Conservation (phyloP, 139 green algal species). For the Marvania coccoides region DNA sequence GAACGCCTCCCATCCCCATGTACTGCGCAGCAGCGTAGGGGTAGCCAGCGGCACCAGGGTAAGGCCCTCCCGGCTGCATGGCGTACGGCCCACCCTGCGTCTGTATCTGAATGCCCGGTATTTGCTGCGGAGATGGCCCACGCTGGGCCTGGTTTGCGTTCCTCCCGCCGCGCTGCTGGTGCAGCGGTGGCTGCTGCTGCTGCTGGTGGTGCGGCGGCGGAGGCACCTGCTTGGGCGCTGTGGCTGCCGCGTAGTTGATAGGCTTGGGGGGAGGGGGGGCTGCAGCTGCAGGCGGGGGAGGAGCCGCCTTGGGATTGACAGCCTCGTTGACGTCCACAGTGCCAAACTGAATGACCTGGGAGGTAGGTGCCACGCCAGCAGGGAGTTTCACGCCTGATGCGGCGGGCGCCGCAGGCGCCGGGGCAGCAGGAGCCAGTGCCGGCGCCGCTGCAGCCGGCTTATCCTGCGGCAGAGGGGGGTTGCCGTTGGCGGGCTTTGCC, state of each 20-base stretch:
- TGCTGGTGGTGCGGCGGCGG: neutral
- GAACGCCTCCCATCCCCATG: too few relatives aligned
- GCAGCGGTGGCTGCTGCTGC: neutral
- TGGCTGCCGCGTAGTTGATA: neutral
- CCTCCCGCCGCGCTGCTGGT: neutral
- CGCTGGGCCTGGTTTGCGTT: too few relatives aligned
- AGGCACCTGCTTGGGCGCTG: neutral
- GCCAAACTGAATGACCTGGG: neutral
- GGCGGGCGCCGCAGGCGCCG: neutral
- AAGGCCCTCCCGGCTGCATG: too few relatives aligned
- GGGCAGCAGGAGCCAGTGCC: neutral
- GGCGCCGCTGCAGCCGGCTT: neutral
- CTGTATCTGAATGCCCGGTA: too few relatives aligned
- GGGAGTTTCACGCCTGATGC: constrained; percentile 16
- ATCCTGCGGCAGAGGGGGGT: neutral
- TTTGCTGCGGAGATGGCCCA: too few relatives aligned
- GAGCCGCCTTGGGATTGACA: neutral
- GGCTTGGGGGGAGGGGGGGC: neutral
- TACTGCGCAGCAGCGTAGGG: too few relatives aligned
- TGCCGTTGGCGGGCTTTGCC: neutral
- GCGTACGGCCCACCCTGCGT: too few relatives aligned
- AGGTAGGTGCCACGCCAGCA: constrained; percentile 4
- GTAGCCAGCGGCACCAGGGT: too few relatives aligned
- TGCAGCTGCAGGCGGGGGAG: neutral
- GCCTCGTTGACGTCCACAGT: neutral